Base-by-base conservation (phyloP, 2,329 filamentous ascomycete genomes). In the Thelonectria blattea region DNA sequence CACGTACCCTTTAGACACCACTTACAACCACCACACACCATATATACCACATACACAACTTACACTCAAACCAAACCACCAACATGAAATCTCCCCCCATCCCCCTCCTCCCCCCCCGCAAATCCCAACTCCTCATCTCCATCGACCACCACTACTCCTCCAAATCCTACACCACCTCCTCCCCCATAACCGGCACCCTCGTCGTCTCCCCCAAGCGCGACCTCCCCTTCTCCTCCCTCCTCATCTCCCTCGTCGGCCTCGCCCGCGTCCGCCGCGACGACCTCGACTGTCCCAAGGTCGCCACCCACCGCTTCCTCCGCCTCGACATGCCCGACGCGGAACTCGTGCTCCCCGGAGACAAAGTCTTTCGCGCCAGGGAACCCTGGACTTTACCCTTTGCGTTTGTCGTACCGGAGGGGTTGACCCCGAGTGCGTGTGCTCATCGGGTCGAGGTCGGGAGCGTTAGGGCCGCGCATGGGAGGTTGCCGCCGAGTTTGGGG, bases 161-260 rank as follows among this genome's bases (percentile, higher is more conserved):
- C 15, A 70, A 70, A 24, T 56, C 66, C 12, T 70, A 70, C 52
- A 70, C 65, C 41, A 66, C 66, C 55, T 63, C 67, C 37, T 67
- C 66, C 2, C 65, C 65, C 15, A 53, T 70, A 46, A 68, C 68
- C 18, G 68, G 68, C 15, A 61, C 56, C n/a, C 58, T 69, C 14
- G 30, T 27, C 37, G 56, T 70, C 24, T 50, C 58, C 1, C 68
- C 68, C 10, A 14, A 42, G 0, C 56, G 55, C 27, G 59, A 64
- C 53, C 63, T 51, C 3, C 65, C 56, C 12, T 69, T 67, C 18
- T 54, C 67, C 3, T 43, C 32, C 24, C 1, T 70, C 12, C 65
- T 65, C 15, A 62, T 70, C 27, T 54, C 57, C 8, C 61, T 70
- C 11, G 59, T 64, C 11, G 68, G 68, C n/a, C 52, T 52, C 1